Evolutionary conservation across 1,284 basidiomycete species (phyloP), one percentile per base, ranked within the genome.

Genomic region (Ganoderma lucidum): DNA sequence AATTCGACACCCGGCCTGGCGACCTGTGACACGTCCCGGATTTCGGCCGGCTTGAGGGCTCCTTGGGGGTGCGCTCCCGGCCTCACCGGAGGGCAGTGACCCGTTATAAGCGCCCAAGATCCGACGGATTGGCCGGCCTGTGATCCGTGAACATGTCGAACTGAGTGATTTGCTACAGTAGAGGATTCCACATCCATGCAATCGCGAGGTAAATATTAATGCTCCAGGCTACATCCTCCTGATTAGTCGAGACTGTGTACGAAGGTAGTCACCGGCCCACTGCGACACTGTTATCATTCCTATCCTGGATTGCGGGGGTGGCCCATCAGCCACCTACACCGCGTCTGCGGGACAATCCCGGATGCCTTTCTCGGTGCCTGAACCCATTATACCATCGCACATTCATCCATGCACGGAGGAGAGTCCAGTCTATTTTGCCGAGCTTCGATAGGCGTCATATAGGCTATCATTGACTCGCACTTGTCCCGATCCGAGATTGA

Each of bases 361-460:
- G 59, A 44, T 30, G n/a, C 39, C 39, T 23, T 41, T 28, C 37
- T 61, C 41, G 39, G 59, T 61, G 37, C 59, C 59, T 61, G 37
- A 15, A 12, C n/a, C 14, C 39, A 60, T 12, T 23, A 32, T 6
- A 30, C 17, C 10, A 9, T 14, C 19, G 10, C n/a, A 10, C 17
- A 41, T 12, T 60, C 23, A 23, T 23, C 23, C 23, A 23, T 23
- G 23, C 23, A n/a, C 12, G 23, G 39, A 23, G 35, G 19, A 6
- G 5, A 15, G 59, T 23, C 59, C 41, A 61, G 23, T 61, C 59
- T 61, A 61, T 61, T 61, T 61, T 14, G 8, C 59, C 39, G 59
- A 42, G 59, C 59, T 58, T 58, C 56, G 56, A 39, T 44, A 6
- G 55, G 19, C 14, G 8, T 10, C 39, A 9, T 45, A 30, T 45